Evolutionary conservation across 208 protist species (phyloP).

Genomic region (Trypanosoma brucei): DNA sequence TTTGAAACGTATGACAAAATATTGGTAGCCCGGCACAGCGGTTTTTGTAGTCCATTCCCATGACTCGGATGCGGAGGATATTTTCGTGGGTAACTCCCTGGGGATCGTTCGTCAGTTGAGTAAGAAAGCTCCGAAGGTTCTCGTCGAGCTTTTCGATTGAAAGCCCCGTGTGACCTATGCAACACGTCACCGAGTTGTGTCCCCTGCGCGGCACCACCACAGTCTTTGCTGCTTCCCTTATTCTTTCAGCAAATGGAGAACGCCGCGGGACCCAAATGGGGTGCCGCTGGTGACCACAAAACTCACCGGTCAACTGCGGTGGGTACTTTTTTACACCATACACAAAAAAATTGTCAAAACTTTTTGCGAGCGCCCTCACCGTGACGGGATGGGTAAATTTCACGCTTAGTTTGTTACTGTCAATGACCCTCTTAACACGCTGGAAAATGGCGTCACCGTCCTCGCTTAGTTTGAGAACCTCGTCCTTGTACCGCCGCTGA

Average conservation of each 20-base stretch:
- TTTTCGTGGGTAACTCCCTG: constrained; percentile 42
- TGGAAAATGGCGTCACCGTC: constrained; percentile 57
- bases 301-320: constrained; percentile 77
- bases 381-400: constrained; percentile 74
- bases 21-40: constrained; percentile 70
- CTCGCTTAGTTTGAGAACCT: constrained; percentile 60
- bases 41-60: constrained; percentile 56
- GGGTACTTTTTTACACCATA: constrained; percentile 75
- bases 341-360: constrained; percentile 84
- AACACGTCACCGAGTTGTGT: constrained; percentile 68
- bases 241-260: constrained; percentile 33
- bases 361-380: constrained; percentile 76
- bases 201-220: constrained; percentile 78
- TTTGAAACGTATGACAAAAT: constrained; percentile 58
- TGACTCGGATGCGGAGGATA: constrained; percentile 80
- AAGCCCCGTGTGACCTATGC: constrained; percentile 76
- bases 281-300: constrained; percentile 70
- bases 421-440: constrained; percentile 79
- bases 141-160: constrained; percentile 48
- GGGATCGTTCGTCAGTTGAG: constrained; percentile 50
- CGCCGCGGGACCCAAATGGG: constrained; percentile 73
- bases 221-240: constrained; percentile 47
- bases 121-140: constrained; percentile 67
- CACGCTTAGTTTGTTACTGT: constrained; percentile 72
- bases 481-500: constrained; percentile 74